Evolutionary conservation across 1,284 basidiomycete species (phyloP).

Genomic region (Pterulicium gracile): DNA sequence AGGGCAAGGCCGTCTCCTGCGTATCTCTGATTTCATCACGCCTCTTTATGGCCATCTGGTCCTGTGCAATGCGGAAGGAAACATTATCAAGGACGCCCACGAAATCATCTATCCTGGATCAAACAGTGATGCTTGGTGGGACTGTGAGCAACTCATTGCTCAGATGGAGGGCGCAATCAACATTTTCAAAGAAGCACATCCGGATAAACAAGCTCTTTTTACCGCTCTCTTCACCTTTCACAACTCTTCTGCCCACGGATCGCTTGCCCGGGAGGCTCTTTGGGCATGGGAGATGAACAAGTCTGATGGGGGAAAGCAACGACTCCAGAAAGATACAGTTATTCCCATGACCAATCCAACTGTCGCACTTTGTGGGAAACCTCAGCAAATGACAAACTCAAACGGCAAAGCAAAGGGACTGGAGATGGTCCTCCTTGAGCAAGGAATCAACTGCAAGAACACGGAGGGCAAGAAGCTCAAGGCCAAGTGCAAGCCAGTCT

Average conservation of each 20-base stretch:
- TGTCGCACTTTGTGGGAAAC: slow-evolving; percentile 12
- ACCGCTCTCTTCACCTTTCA: slow-evolving; percentile 24
- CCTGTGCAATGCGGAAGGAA: no score
- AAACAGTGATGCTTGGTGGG: no score
- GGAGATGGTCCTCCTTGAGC: background rate
- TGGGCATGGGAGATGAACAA: slow-evolving; percentile 24
- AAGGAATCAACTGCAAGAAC: background rate
- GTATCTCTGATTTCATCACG: no score
- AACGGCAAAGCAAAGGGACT: background rate
- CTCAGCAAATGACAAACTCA: slow-evolving; percentile 17
- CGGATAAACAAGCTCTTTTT: slow-evolving; percentile 17
- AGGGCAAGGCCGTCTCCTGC: no score
- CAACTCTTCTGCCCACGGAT: slow-evolving; percentile 22
- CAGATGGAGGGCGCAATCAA: slow-evolving; percentile 16
- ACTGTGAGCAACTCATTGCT: slow-evolving; percentile 14
- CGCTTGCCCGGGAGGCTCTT: slow-evolving; percentile 18
- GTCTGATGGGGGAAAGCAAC: slow-evolving; percentile 15
- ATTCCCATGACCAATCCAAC: slow-evolving; percentile 21
- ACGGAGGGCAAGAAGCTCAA: background rate
- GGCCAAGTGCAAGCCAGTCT: slow-evolving; percentile 4
- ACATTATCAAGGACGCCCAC: no score
- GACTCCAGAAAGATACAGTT: slow-evolving; percentile 15
- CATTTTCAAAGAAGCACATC: slow-evolving; percentile 17
- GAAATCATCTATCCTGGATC: no score
- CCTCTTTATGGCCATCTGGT: no score